Percentiles rank a stretch among this genome's conserved stretches.
Conservation (phyloP, 352 stramenopile species). For the Phytophthora tentaculata region DNA sequence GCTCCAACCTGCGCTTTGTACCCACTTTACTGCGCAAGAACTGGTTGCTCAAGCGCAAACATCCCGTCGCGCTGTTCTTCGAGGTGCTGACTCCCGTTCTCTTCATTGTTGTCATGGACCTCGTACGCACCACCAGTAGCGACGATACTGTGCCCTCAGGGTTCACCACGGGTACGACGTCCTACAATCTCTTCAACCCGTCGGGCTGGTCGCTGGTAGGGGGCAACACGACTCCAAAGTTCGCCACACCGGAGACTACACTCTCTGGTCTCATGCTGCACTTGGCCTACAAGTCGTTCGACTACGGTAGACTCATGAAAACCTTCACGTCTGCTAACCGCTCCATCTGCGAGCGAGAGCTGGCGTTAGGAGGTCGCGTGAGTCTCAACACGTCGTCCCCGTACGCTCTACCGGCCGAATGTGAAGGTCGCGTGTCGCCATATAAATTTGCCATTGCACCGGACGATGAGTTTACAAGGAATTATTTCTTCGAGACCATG, state of each 20-base stretch:
- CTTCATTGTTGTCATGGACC: conserved; percentile 65
- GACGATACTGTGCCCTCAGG: conserved; percentile 43
- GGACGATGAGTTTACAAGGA: conserved; percentile 43
- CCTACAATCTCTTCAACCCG: conserved; percentile 54
- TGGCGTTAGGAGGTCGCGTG: conserved; percentile 20
- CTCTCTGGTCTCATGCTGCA: conserved; percentile 67
- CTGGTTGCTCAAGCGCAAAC: conserved; percentile 77
- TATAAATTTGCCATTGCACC: conserved; percentile 58
- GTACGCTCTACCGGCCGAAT: conserved; percentile 35
- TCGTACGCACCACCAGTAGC: conserved; percentile 51
- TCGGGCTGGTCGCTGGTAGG: conserved; percentile 43
- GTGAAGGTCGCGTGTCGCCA: conserved; percentile 51
- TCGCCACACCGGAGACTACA: conserved; percentile 62
- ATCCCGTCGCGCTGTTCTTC: conserved; percentile 52
- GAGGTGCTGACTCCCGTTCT: conserved; percentile 68
- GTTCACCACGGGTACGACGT: conserved; percentile 37
- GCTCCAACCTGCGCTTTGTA: conserved; percentile 50
- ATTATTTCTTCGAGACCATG: conserved; percentile 51
- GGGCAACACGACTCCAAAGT: conserved; percentile 36
- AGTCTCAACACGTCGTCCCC: conserved; percentile 36
- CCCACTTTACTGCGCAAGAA: conserved; percentile 78
- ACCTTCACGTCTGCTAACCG: conserved; percentile 42
- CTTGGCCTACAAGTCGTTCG: conserved; percentile 39
- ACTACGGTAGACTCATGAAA: conserved; percentile 38
- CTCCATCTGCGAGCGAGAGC: conserved; percentile 29